Evolutionary conservation across 192 early-diverging fungal species (phyloP).

Genomic region (Coemansia sp.): DNA sequence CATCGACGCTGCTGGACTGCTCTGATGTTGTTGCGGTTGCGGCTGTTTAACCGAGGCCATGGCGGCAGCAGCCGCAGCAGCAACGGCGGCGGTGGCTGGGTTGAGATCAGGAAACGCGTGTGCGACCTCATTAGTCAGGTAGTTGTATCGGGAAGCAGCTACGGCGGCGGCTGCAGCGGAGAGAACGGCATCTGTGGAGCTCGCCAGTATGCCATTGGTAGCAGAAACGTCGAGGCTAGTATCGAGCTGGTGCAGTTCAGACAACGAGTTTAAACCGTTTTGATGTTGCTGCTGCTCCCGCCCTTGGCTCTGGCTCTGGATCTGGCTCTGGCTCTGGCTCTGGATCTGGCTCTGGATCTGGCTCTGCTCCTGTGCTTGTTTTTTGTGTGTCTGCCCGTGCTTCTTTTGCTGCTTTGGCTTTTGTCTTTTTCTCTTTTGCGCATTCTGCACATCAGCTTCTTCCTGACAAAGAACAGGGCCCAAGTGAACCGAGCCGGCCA

Average conservation of each 20-base stretch:
- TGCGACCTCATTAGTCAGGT: slow-evolving; percentile 2
- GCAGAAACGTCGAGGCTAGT: neutral
- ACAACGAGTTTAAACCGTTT: neutral
- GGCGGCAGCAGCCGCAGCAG: slow-evolving; percentile 4
- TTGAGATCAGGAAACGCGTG: slow-evolving; percentile 9
- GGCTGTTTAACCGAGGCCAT: neutral
- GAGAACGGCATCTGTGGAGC: neutral
- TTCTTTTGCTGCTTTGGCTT: neutral
- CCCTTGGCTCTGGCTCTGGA: neutral
- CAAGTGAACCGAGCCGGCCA: neutral
- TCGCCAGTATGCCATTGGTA: neutral
- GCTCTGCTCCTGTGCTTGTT: neutral
- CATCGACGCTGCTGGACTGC: neutral
- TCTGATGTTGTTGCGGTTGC: neutral
- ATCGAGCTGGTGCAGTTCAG: neutral
- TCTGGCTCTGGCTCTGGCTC: neutral
- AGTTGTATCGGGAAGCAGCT: slow-evolving; percentile 15
- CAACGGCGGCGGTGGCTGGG: slow-evolving; percentile 7
- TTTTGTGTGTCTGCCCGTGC: neutral
- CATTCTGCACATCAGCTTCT: neutral
- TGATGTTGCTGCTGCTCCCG: neutral
- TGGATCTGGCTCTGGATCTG: neutral
- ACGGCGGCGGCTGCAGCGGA: slow-evolving; percentile 15
- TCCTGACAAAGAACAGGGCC: neutral
- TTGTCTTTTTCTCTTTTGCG: neutral